Percentiles rank a stretch among this genome's conserved stretches.
These are phyloP conservation scores for Kwoniella dendrophila DNA, from an alignment of 768 basidiomycete species.

Conservation along the genomic window DNA sequence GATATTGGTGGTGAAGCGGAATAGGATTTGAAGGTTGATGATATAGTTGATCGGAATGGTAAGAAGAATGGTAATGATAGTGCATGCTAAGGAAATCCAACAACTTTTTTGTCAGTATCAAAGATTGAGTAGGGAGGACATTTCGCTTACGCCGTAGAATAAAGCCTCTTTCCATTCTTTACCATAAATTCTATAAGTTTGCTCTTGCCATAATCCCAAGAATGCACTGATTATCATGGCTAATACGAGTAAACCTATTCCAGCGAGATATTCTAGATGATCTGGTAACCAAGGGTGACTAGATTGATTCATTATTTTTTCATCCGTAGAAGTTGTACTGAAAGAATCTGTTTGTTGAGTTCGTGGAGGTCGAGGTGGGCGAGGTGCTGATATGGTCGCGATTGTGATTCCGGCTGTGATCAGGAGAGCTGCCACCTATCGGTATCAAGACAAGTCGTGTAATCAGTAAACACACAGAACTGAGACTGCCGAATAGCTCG, in stretches of 20 bases:
- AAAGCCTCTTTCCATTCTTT: constrained; percentile 79
- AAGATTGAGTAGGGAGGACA: no score
- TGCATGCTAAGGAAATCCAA: constrained; percentile 61
- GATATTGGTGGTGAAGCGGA: constrained; percentile 59
- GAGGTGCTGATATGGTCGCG: constrained; percentile 66
- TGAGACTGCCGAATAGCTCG: constrained; percentile 6
- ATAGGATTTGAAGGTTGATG: constrained; percentile 64
- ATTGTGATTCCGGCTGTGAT: constrained; percentile 73
- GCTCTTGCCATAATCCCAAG: constrained; percentile 75
- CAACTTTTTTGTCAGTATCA: no score
- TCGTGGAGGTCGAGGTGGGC: constrained; percentile 19
- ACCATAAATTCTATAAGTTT: constrained; percentile 72
- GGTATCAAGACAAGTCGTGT: neutral
- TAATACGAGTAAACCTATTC: constrained; percentile 69
- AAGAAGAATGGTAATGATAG: constrained; percentile 75
- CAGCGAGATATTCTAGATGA: constrained; percentile 61
- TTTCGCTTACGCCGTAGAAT: constrained; percentile 71
- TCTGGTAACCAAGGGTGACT: constrained; percentile 24
- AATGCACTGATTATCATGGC: constrained; percentile 70
- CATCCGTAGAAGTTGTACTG: neutral
- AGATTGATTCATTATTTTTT: no score
- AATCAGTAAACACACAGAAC: neutral
- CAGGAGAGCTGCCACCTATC: constrained; percentile 66
- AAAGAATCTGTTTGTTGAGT: neutral
- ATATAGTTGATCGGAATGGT: constrained; percentile 64